These are phyloP conservation scores for Amanita pseudoporphyria DNA, from an alignment of 768 basidiomycete genomes.

Conservation along the genomic window DNA sequence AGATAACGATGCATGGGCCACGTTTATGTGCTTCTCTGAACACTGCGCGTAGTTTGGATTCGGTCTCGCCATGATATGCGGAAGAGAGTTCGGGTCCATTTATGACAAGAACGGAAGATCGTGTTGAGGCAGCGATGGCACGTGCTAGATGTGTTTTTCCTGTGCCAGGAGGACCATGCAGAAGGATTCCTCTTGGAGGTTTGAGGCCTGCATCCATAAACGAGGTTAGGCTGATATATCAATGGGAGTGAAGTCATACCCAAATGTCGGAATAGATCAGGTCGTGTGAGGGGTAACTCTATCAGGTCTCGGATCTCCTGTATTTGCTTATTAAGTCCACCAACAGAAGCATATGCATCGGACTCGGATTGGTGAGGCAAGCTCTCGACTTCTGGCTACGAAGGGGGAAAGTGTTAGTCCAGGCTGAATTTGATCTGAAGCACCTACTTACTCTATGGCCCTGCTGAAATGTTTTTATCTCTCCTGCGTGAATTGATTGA, in stretches of 20 bases:
- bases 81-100: constrained; percentile 94
- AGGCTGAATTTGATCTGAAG: constrained; percentile 9
- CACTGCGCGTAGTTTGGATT: constrained; percentile 80
- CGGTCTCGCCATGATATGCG: constrained; percentile 96
- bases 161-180: constrained; percentile 95
- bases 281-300: constrained; percentile 78
- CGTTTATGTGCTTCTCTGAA: constrained; percentile 76
- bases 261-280: constrained; percentile 71
- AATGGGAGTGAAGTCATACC: constrained; percentile 30
- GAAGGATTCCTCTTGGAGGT: constrained; percentile 89
- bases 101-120: constrained; percentile 82
- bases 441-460: constrained; percentile 28
- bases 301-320: constrained; percentile 76
- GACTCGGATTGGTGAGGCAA: constrained; percentile 30
- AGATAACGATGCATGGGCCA: constrained; percentile 86
- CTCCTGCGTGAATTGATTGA: constrained; percentile 12
- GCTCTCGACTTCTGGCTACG: constrained; percentile 37
- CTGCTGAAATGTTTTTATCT: constrained; percentile 6
- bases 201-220: constrained; percentile 53
- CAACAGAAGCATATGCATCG: constrained; percentile 74
- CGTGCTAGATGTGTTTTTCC: constrained; percentile 97
- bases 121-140: constrained; percentile 83
- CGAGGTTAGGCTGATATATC: background rate
- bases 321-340: constrained; percentile 85
- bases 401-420: background rate